Evolutionary conservation across 2,329 filamentous ascomycete genomes (phyloP).

Genomic region (Lachnellula suecica): DNA sequence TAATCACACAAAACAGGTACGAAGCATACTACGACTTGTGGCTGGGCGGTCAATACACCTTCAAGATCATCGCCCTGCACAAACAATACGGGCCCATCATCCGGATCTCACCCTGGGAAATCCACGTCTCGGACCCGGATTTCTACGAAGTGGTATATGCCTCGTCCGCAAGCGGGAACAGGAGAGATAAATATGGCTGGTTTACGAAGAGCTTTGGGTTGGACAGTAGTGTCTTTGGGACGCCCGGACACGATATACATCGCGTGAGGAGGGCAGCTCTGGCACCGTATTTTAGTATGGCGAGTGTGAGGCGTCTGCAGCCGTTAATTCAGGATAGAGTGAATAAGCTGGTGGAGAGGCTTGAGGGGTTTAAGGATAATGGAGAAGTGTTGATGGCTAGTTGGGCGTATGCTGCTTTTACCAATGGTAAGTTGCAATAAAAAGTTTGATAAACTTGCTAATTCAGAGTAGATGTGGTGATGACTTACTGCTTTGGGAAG

Average conservation of each 20-base stretch:
- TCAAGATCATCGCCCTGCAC: slow-evolving; percentile 42
- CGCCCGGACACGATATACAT: slow-evolving; percentile 4
- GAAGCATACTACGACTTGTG: slow-evolving; percentile 40
- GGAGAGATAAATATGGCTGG: slow-evolving; percentile 11
- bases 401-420: slow-evolving; percentile 11
- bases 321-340: slow-evolving; percentile 9
- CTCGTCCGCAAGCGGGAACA: background rate
- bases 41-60: slow-evolving; percentile 40
- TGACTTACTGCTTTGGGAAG: slow-evolving; percentile 25
- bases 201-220: slow-evolving; percentile 6
- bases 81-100: slow-evolving; percentile 35
- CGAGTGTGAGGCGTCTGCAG: slow-evolving; percentile 7
- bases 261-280: slow-evolving; percentile 1
- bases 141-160: slow-evolving; percentile 33
- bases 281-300: slow-evolving; percentile 7
- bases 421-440: slow-evolving; percentile 1
- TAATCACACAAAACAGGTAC: slow-evolving; percentile 10
- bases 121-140: slow-evolving; percentile 31
- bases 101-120: slow-evolving; percentile 28
- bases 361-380: background rate
- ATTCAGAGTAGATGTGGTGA: slow-evolving; percentile 22
- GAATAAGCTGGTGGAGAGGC: slow-evolving; percentile 4
- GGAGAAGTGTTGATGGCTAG: slow-evolving; percentile 1
- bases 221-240: slow-evolving; percentile 7
- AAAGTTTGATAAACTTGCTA: too few relatives aligned